phyloP scores from a whole-genome alignment of 2,329 filamentous ascomycete species.

The Zasmidium angulare region DNA sequence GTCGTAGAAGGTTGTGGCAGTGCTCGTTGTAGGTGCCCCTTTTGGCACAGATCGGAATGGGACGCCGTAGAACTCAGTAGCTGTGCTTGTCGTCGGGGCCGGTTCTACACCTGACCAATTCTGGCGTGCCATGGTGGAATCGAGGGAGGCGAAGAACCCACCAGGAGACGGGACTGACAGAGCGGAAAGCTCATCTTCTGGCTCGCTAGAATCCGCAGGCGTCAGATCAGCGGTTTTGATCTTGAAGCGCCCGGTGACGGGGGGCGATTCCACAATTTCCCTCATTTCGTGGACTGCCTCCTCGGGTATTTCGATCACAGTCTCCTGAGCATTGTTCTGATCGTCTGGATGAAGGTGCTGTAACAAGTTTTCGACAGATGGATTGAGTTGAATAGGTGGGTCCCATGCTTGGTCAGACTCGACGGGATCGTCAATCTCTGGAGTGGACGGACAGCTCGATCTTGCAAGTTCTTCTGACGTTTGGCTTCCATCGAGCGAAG shows the following conservation, averaged over 20 bases:
- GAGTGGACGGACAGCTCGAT: conserved; percentile 82
- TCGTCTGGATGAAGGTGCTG: conserved; percentile 65
- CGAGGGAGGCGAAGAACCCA: conserved; percentile 86
- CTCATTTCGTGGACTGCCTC: conserved; percentile 58
- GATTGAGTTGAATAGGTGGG: conserved; percentile 61
- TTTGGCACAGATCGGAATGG: conserved; percentile 61
- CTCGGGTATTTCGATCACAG: conserved; percentile 46
- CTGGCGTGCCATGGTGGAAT: conserved; percentile 65
- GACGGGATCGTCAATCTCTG: conserved; percentile 60
- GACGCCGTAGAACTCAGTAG: conserved; percentile 84
- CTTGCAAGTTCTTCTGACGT: conserved; percentile 83
- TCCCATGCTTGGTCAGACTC: conserved; percentile 65
- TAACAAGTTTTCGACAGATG: conserved; percentile 76
- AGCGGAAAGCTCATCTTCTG: conserved; percentile 61
- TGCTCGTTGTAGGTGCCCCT: conserved; percentile 72
- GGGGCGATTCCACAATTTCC: conserved; percentile 53
- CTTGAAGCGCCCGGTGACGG: conserved; percentile 45
- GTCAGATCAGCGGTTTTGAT: conserved; percentile 31
- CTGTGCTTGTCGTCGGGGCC: conserved; percentile 82
- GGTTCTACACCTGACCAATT: conserved; percentile 70
- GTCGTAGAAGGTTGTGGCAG: conserved; percentile 86
- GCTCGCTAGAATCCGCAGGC: conserved; percentile 46
- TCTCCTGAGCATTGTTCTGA: conserved; percentile 30
- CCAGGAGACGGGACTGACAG: conserved; percentile 89
- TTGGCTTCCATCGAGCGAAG: conserved; percentile 85